Percentiles rank a stretch among this genome's conserved stretches.
Evolutionary conservation across 176 grass and related monocot species (phyloP).

Genomic region (Stipa capillata): DNA sequence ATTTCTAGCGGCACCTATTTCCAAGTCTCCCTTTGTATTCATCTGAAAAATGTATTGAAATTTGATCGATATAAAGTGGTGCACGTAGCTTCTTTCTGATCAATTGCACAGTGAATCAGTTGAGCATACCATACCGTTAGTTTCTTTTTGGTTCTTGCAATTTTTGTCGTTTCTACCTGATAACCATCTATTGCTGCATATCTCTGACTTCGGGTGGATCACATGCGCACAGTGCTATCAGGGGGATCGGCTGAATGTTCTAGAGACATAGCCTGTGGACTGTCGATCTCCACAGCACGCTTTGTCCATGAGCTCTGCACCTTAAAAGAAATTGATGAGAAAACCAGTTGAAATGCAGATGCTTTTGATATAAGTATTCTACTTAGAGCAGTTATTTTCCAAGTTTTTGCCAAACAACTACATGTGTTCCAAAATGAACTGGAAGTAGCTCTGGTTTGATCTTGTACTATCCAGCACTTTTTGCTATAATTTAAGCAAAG

Average conservation of each 20-base stretch:
- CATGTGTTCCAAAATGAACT: not conserved
- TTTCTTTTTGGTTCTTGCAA: conserved; percentile 47
- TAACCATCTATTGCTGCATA: conserved; percentile 41
- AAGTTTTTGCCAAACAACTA: not conserved
- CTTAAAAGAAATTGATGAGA: conserved; percentile 20
- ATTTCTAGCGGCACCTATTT: conserved; percentile 53
- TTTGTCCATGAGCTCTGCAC: conserved; percentile 84
- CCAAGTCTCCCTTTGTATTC: conserved; percentile 61
- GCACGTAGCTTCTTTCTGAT: not conserved
- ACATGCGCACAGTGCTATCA: conserved; percentile 83
- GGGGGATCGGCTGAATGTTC: conserved; percentile 53
- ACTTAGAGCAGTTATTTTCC: not conserved
- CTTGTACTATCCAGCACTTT: not conserved
- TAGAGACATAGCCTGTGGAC: conserved; percentile 53
- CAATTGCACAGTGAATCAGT: not conserved
- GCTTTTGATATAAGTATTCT: not conserved
- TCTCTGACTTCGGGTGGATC: conserved; percentile 51
- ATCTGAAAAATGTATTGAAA: conserved; percentile 36
- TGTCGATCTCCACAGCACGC: conserved; percentile 62
- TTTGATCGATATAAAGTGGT: not conserved
- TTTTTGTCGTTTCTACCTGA: conserved; percentile 25
- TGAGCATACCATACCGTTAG: conserved; percentile 36
- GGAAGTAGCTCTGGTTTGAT: not conserved
- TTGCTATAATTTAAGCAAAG: not conserved
- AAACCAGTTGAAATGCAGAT: conserved; percentile 10